Base-by-base conservation (phyloP, 2,329 filamentous ascomycete genomes). In the Blastomyces parvus region DNA sequence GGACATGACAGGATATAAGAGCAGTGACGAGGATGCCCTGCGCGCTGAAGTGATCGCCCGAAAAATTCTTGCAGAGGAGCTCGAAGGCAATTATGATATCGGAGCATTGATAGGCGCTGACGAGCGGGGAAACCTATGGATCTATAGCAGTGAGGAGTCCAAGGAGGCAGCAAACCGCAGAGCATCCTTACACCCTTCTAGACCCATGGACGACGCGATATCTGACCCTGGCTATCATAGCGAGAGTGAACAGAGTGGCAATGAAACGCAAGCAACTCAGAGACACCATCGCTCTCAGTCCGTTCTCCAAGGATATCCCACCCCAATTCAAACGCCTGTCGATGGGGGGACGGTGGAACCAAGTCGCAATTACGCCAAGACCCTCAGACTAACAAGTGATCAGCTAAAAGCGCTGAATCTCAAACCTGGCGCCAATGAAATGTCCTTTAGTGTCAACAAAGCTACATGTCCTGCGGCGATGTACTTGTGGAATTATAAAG, bases 81-180 rank as follows among this genome's bases (percentile, higher is more conserved):
- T 97, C 17, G 90, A 96, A 70, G 94, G 92, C 27, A 91, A 93
- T 72, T 97, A 97, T 74, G 94, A 99, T 73, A 96, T 99, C 69
- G 94, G 94, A 6, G 88, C 93, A 1, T 82, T 99, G 38, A 96
- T 99, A 69, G 94, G 92, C 14, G 93, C 94, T 55, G 94, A 99
- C 72, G 91, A 96, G 71, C 86, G 94, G 64, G 94, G 94, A 7
- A 99, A 99, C 70, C 82, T 99, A n/a, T 97, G 94, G 93, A 97
- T 99, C 68, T 99, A 99, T 78, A 94, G 91, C 77, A 97, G 92
- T 70, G 92, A 97, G 74, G 92, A 96, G 72, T 91, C 94, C 30
- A 97, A 97, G 72, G 88, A 94, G 70, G 88, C 89, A 7, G 93
- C 93, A 40, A 88, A 88, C 79, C 87, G 88, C 46, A 81, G 82